These are phyloP conservation scores for Sanghuangporus baumii DNA, from an alignment of 1,284 basidiomycete genomes.

Conservation along the genomic window DNA sequence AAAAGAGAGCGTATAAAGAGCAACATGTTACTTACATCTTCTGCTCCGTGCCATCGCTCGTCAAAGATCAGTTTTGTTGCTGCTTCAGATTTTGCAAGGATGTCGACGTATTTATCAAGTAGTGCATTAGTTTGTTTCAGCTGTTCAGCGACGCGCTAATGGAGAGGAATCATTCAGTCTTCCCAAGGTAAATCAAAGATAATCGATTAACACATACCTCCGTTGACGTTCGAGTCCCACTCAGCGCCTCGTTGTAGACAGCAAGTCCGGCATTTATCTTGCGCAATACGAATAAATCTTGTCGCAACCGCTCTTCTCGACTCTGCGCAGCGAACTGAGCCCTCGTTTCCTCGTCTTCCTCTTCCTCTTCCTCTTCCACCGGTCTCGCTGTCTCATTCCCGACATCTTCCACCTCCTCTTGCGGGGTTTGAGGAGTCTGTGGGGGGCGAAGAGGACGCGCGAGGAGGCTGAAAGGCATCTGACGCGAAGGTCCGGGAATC, in stretches of 20 bases:
- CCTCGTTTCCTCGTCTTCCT: constrained; percentile 22
- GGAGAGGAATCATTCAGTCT: not conserved
- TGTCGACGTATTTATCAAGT: constrained; percentile 63
- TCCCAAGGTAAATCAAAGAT: not conserved
- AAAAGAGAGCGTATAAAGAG: not conserved
- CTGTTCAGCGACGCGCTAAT: constrained; percentile 56
- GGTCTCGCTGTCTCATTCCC: constrained; percentile 10
- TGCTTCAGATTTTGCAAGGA: constrained; percentile 65
- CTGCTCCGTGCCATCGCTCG: constrained; percentile 66
- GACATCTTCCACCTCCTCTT: constrained; percentile 13
- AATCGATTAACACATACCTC: constrained; percentile 41
- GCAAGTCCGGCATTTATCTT: constrained; percentile 68
- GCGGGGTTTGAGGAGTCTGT: not conserved
- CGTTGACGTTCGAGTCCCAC: constrained; percentile 55
- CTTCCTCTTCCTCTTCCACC: constrained; percentile 10
- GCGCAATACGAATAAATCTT: constrained; percentile 62
- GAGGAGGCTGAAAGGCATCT: constrained; percentile 20
- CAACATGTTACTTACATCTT: constrained; percentile 42
- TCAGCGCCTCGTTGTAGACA: constrained; percentile 57
- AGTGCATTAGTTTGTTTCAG: constrained; percentile 64
- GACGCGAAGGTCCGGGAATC: constrained; percentile 4
- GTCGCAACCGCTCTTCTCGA: constrained; percentile 66
- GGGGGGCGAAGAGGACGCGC: constrained; percentile 8
- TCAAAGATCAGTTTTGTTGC: constrained; percentile 64
- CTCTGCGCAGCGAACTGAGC: constrained; percentile 31